Conservation (phyloP, 2,329 filamentous ascomycete species). For the Colletotrichum orbiculare region DNA sequence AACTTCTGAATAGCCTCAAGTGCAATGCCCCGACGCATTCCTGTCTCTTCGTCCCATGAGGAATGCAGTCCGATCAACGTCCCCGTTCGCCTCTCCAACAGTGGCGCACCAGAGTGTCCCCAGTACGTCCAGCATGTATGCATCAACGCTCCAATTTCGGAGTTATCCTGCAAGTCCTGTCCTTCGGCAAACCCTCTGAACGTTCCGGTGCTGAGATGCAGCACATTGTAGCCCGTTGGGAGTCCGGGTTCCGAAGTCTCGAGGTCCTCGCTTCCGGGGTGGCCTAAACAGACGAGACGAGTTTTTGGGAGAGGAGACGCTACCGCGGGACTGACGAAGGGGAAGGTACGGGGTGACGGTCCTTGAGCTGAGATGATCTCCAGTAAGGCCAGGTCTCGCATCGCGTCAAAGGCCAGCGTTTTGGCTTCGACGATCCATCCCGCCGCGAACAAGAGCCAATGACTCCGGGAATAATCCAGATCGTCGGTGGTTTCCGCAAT, state of each 20-base stretch:
- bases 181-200: slow-evolving; percentile 52
- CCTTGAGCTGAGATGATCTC: slow-evolving; percentile 48
- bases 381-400: slow-evolving; percentile 59
- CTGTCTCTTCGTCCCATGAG: slow-evolving; percentile 63
- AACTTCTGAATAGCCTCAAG: slow-evolving; percentile 57
- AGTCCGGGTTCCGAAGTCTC: slow-evolving; percentile 49
- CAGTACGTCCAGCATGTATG: slow-evolving; percentile 69
- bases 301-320: slow-evolving; percentile 37
- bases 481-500: slow-evolving; percentile 54
- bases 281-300: slow-evolving; percentile 47
- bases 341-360: slow-evolving; percentile 35
- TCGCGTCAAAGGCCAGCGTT: slow-evolving; percentile 53
- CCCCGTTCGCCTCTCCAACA: slow-evolving; percentile 53
- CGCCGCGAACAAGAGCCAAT: slow-evolving; percentile 57
- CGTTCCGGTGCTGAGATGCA: slow-evolving; percentile 57
- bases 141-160: slow-evolving; percentile 61
- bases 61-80: slow-evolving; percentile 62
- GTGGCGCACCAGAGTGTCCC: slow-evolving; percentile 64
- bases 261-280: slow-evolving; percentile 54
- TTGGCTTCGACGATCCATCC: slow-evolving; percentile 52
- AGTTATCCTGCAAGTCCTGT: slow-evolving; percentile 60
- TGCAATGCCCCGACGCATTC: slow-evolving; percentile 61
- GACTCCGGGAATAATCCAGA: slow-evolving; percentile 42
- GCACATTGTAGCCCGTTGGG: slow-evolving; percentile 56
- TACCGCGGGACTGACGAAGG: slow-evolving; percentile 36